Evolutionary conservation across 306 rosid species (phyloP).

Genomic region (Quercus wislizeni): DNA sequence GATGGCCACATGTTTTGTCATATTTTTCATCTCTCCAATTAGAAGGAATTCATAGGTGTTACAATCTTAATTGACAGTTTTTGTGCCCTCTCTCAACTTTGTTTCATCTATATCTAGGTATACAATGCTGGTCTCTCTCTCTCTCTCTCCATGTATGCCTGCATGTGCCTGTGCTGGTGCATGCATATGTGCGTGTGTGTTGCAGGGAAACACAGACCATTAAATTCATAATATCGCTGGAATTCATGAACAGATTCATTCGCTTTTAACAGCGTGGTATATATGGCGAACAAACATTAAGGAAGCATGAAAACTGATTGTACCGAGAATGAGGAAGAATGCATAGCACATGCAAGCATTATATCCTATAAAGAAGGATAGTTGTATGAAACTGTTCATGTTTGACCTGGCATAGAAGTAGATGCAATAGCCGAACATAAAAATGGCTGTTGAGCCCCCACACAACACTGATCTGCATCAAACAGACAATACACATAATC

Average conservation of each 20-base stretch:
- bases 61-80: too few relatives aligned
- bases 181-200: too few relatives aligned
- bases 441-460: constrained; percentile 77
- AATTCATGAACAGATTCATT: constrained; percentile 37
- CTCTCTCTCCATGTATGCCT: too few relatives aligned
- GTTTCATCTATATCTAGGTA: too few relatives aligned
- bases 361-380: constrained; percentile 70
- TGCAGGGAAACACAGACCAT: not conserved
- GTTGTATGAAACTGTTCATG: constrained; percentile 77
- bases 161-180: too few relatives aligned
- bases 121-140: too few relatives aligned
- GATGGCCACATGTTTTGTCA: too few relatives aligned
- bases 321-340: constrained; percentile 75
- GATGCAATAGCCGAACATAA: constrained; percentile 67
- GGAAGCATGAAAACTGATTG: constrained; percentile 65
- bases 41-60: too few relatives aligned
- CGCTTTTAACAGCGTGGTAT: constrained; percentile 69
- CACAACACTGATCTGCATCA: constrained; percentile 69
- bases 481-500: constrained; percentile 3
- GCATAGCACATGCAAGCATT: constrained; percentile 78
- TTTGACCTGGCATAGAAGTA: constrained; percentile 66
- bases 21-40: too few relatives aligned
- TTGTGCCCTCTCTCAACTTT: too few relatives aligned
- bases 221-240: not conserved
- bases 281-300: constrained; percentile 63